A percentile compares a stretch with the other conserved stretches of the same genome.
phyloP scores from a whole-genome alignment of 345 rosid species.

The Citrus reticulata region DNA sequence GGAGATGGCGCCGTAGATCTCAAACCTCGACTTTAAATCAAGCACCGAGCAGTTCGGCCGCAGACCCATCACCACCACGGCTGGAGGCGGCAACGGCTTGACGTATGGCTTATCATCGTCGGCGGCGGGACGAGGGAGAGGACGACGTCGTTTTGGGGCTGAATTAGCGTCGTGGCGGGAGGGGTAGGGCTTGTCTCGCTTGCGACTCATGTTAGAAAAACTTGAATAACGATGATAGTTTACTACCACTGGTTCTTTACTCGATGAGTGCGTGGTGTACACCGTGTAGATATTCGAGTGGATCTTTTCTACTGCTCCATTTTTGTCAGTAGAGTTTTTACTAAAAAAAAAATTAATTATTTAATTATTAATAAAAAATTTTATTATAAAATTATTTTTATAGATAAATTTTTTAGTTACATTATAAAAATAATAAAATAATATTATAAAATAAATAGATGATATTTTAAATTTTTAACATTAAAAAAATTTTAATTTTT shows the following conservation, averaged over 20 bases:
- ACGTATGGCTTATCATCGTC: slow-evolving; percentile 31
- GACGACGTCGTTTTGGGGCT: slow-evolving; percentile 62
- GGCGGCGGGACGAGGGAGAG: slow-evolving; percentile 28
- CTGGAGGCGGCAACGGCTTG: slow-evolving; percentile 60
- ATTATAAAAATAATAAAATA: too few relatives aligned
- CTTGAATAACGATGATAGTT: neutral
- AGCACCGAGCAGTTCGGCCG: slow-evolving; percentile 69
- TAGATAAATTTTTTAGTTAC: rapidly evolving
- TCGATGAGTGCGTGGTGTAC: neutral
- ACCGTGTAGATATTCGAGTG: too few relatives aligned
- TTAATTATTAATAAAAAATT: too few relatives aligned
- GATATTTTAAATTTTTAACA: too few relatives aligned
- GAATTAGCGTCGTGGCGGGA: slow-evolving; percentile 35
- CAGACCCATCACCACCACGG: slow-evolving; percentile 57
- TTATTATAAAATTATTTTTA: too few relatives aligned
- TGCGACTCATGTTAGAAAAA: slow-evolving; percentile 38
- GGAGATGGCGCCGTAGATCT: slow-evolving; percentile 87
- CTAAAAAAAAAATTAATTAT: too few relatives aligned
- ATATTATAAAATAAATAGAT: rapidly evolving
- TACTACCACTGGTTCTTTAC: too few relatives aligned
- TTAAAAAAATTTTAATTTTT: too few relatives aligned
- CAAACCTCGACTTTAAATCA: slow-evolving; percentile 85
- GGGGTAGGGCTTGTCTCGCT: slow-evolving; percentile 54
- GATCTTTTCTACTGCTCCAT: too few relatives aligned
- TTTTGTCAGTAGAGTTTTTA: too few relatives aligned